These are phyloP conservation scores for Coelomomyces lativittatus DNA, from an alignment of 371 early-diverging fungal species.

Conservation along the genomic window DNA sequence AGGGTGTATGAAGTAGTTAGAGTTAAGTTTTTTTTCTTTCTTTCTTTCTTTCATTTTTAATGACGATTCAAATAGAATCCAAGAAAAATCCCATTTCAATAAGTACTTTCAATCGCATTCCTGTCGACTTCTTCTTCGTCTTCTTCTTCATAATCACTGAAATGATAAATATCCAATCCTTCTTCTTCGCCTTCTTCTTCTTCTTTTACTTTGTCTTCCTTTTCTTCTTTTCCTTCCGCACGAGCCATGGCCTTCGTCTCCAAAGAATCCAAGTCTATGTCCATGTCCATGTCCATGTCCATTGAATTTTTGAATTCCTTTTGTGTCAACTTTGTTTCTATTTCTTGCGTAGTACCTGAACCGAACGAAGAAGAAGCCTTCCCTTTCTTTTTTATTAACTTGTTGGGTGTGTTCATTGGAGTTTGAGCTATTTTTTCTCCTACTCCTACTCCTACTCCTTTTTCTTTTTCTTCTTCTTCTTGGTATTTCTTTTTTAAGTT, in stretches of 20 bases:
- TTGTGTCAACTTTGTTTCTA: conserved; percentile 2
- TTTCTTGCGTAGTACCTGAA: conserved; percentile 26
- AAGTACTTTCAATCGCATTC: conserved; percentile 3
- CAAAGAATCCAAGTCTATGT: no score
- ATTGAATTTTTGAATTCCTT: neutral
- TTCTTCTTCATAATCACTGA: conserved; percentile 48
- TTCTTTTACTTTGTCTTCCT: neutral
- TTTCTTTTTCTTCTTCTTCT: no score
- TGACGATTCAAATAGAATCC: neutral
- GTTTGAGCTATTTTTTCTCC: no score
- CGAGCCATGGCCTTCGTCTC: no score
- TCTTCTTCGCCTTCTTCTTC: neutral
- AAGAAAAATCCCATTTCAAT: neutral
- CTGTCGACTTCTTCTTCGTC: conserved; percentile 7
- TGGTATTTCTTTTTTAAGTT: no score
- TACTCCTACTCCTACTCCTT: no score
- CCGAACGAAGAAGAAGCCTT: no score
- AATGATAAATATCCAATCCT: neutral
- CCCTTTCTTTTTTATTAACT: no score
- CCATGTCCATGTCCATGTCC: conserved; percentile 4
- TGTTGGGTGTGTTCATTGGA: no score
- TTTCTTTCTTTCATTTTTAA: no score
- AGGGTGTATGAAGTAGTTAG: neutral
- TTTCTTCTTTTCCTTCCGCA: no score
- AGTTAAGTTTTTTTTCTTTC: no score